Conservation (phyloP, 1,284 basidiomycete species). For the Boletus smithii region DNA sequence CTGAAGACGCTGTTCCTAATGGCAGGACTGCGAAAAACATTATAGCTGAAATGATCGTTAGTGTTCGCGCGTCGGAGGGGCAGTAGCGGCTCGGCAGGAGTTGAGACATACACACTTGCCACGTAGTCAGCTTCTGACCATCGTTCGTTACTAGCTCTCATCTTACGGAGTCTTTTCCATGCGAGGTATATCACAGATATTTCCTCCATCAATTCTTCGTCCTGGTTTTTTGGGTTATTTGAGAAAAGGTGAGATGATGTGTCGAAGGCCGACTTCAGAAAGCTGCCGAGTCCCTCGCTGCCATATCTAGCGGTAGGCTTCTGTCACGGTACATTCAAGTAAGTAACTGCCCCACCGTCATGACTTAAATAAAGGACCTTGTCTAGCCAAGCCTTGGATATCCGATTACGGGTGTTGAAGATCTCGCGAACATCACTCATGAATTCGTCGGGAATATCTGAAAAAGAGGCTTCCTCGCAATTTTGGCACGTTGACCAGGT, state of each 20-base stretch:
- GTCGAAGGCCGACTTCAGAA: conserved; percentile 40
- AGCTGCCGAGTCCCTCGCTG: conserved; percentile 36
- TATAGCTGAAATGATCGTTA: conserved; percentile 38
- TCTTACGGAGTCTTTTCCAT: conserved; percentile 43
- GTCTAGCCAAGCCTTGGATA: conserved; percentile 36
- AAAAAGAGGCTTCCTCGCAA: conserved; percentile 38
- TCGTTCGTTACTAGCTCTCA: conserved; percentile 43
- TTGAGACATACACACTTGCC: conserved; percentile 46
- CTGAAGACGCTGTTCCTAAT: conserved; percentile 41
- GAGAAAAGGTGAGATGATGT: conserved; percentile 43
- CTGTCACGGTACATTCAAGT: conserved; percentile 3
- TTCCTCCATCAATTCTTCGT: conserved; percentile 37
- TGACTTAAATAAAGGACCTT: conserved; percentile 21
- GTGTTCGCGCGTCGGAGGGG: not conserved
- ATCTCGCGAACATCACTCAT: conserved; percentile 33
- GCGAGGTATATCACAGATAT: conserved; percentile 42
- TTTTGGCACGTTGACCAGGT: conserved; percentile 41
- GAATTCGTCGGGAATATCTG: conserved; percentile 37
- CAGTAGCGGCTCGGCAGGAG: not conserved
- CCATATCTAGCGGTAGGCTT: conserved; percentile 12
- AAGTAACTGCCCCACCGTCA: not conserved
- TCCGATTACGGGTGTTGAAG: conserved; percentile 30
- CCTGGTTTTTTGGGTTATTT: conserved; percentile 16
- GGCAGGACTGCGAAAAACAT: conserved; percentile 46
- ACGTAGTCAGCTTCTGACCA: conserved; percentile 56